A percentile compares a stretch with the other conserved stretches of the same genome.
These are phyloP conservation scores for Erythrophleum fordii DNA, from an alignment of 306 rosid genomes.

Conservation along the genomic window DNA sequence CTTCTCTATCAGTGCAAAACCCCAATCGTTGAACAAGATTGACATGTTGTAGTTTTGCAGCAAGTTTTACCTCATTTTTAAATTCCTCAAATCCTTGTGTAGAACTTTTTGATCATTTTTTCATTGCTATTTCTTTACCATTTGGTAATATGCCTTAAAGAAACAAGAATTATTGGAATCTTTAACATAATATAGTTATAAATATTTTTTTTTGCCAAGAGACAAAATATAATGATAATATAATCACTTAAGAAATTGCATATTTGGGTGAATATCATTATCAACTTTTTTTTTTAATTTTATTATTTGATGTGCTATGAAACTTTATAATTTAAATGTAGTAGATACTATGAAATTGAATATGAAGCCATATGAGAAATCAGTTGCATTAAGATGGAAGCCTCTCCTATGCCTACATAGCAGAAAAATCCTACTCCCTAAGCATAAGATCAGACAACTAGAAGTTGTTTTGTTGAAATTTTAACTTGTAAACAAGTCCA, in stretches of 20 bases:
- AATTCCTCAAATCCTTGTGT: constrained; percentile 59
- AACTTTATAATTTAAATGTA: too few relatives aligned
- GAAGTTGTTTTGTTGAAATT: background rate
- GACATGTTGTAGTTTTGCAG: background rate
- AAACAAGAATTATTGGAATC: too few relatives aligned
- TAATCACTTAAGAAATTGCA: background rate
- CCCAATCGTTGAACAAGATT: background rate
- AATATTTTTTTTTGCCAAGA: too few relatives aligned
- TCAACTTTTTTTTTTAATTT: too few relatives aligned
- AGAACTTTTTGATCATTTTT: constrained; percentile 53
- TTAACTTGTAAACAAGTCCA: constrained; percentile 43
- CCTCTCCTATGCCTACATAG: background rate
- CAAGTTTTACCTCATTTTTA: constrained; percentile 47
- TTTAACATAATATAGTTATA: too few relatives aligned
- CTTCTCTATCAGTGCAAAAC: background rate
- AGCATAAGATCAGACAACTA: too few relatives aligned
- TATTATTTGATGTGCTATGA: background rate
- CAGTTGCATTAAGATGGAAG: background rate
- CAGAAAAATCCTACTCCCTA: background rate
- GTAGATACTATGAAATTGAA: too few relatives aligned
- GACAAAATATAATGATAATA: background rate
- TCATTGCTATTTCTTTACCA: constrained; percentile 54
- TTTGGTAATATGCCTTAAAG: constrained; percentile 41
- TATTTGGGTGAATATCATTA: background rate
- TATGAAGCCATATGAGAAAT: background rate